Base-by-base conservation (phyloP, 306 rosid species). In the Castanea mollissima region DNA sequence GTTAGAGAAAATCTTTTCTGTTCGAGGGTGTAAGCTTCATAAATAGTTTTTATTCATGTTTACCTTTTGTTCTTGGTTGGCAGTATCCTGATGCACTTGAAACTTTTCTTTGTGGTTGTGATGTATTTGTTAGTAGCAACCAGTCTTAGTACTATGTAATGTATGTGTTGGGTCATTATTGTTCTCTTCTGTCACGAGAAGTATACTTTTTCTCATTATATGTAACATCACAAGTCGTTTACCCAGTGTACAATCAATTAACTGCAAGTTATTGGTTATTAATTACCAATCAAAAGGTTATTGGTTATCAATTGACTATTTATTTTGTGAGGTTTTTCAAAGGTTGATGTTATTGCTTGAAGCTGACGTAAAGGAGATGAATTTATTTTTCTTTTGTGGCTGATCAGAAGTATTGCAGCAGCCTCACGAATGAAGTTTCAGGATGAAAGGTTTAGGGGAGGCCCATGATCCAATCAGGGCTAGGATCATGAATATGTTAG, bases 1-100 rank as follows among this genome's bases (percentile, higher is more conserved):
- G 99, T 93, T 77, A 83, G 91, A 76, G 84, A 67, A 75, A 84
- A 19, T 71, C 23, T 55, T 76, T 69, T 78, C 82, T 70, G 25
- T 69, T 82, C 7, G 55, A 52, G 58, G 44, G 52, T 49, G 54
- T 54, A 27, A 64, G 67, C 9, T 79, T 68, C 74, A 73, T 19
- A 19, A 44, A 46, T 51, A 60, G 73, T 11, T 68, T 68, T 13
- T 73, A 67, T 69, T 18, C 71, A n/a, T 70, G 25, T 78, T 63
- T 63, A 35, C 49, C 35, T 82, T 49, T 63, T 23, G 20, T 74
- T 38, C 57, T 77, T 55, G 52, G 72, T 68, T 25, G 21, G 10
- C 54, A 38, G 76, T 16, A 60, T 13, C 34, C 67, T 18, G 10
- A 54, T 32, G 60, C 18, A 12, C 25, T 14, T 12, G 51, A 41